Conservation (phyloP, 352 stramenopile species). For the Achlya hypogyna region DNA sequence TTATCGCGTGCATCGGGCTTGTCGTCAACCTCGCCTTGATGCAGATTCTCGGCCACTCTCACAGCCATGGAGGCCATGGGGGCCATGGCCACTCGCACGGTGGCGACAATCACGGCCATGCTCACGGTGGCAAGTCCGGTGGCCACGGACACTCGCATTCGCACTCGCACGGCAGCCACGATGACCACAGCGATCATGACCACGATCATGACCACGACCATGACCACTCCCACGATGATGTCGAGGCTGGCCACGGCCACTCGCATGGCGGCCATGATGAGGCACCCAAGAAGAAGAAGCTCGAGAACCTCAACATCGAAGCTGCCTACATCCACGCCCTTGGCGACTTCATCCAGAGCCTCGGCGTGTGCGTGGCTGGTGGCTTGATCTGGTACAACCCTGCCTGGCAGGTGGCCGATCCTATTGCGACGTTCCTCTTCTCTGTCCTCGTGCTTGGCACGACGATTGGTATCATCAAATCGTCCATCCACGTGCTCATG, state of each 20-base stretch:
- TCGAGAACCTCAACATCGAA: conserved; percentile 92
- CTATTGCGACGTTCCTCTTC: conserved; percentile 97
- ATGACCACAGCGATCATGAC: conserved; percentile 22
- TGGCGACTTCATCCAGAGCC: conserved; percentile 94
- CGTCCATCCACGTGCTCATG: conserved; percentile 91
- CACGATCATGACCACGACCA: conserved; percentile 3
- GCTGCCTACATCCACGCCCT: conserved; percentile 97
- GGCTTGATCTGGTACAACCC: conserved; percentile 96
- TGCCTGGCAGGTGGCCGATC: conserved; percentile 93
- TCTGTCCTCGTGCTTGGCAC: conserved; percentile 91
- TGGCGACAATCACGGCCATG: conserved; percentile 27
- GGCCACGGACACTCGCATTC: conserved; percentile 21
- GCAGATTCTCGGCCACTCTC: conserved; percentile 83
- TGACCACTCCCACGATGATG: conserved; percentile 25
- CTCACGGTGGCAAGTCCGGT: conserved; percentile 28
- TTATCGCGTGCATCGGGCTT: conserved; percentile 91
- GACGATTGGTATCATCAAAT: conserved; percentile 86
- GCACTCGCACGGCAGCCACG: background rate
- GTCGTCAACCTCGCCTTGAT: conserved; percentile 95
- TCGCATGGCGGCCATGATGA: conserved; percentile 26
- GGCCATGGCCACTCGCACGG: conserved; percentile 35
- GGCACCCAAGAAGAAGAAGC: conserved; percentile 29
- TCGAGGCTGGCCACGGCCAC: too few relatives aligned
- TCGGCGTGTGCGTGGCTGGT: conserved; percentile 93
- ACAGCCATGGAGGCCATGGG: conserved; percentile 42